Conservation (phyloP, 2,329 filamentous ascomycete species). For the Myriosclerotinia scirpicola region DNA sequence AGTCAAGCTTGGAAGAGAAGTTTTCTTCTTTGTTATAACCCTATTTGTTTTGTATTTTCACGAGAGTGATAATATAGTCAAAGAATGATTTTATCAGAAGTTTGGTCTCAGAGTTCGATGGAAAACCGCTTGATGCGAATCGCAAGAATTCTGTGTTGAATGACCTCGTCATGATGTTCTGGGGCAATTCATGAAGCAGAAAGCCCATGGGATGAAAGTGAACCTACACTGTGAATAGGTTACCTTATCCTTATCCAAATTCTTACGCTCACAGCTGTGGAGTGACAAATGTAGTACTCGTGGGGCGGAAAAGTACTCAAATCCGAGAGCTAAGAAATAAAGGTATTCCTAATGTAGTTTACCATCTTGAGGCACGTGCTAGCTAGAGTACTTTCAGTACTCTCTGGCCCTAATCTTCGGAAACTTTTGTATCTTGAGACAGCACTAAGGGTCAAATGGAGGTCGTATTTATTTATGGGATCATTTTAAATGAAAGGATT, state of each 20-base stretch:
- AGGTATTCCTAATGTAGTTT: no score
- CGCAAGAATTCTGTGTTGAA: background rate
- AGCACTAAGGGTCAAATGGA: background rate
- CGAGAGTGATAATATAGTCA: background rate
- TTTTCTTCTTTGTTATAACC: background rate
- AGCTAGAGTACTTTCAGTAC: no score
- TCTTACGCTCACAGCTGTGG: background rate
- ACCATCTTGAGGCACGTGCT: no score
- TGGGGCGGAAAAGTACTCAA: no score
- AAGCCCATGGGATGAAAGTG: background rate
- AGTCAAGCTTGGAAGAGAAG: background rate
- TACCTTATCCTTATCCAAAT: background rate
- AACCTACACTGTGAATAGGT: background rate
- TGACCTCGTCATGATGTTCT: background rate
- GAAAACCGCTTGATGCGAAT: background rate
- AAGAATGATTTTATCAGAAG: background rate
- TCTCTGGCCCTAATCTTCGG: background rate
- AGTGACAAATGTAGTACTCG: background rate
- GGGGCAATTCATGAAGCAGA: background rate
- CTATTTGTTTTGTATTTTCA: background rate
- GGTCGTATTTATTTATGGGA: background rate
- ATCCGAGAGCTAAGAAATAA: no score
- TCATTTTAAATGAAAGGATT: conserved; percentile 2
- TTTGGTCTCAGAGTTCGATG: background rate
- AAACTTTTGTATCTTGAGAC: conserved; percentile 1